phyloP scores from a whole-genome alignment of 2,329 filamentous ascomycete genomes.

The Verticillium dahliae region DNA sequence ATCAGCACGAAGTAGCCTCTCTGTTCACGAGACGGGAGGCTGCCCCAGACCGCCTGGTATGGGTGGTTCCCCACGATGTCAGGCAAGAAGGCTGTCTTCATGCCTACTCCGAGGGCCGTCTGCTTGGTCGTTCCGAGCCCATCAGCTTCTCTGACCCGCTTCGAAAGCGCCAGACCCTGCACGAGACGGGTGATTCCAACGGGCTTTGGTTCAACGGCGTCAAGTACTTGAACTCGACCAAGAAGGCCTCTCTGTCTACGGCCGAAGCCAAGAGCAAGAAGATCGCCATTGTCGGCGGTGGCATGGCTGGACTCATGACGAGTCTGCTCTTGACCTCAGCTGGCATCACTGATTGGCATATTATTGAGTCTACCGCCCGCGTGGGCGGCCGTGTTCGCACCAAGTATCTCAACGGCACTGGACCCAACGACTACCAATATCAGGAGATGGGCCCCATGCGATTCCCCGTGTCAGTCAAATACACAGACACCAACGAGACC shows the following conservation, averaged over 20 bases:
- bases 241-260: conserved; percentile 43
- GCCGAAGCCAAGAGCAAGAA: conserved; percentile 44
- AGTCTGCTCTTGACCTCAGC: conserved; percentile 36
- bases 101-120: neutral
- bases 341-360: conserved; percentile 49
- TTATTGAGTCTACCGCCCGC: conserved; percentile 48
- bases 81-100: neutral
- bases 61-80: conserved; percentile 13
- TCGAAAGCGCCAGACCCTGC: neutral
- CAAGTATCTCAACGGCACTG: conserved; percentile 43
- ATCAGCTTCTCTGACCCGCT: neutral
- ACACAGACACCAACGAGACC: conserved; percentile 43
- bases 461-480: conserved; percentile 38
- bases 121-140: neutral
- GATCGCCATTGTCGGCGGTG: conserved; percentile 54
- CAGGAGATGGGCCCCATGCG: conserved; percentile 47
- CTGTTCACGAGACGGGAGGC: conserved; percentile 6
- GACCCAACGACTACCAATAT: conserved; percentile 52
- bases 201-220: conserved; percentile 1
- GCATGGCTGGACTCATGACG: conserved; percentile 55
- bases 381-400: conserved; percentile 56
- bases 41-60: conserved; percentile 14
- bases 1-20: conserved; percentile 11
- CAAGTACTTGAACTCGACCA: conserved; percentile 35
- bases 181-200: conserved; percentile 11